Percentiles rank a stretch among this genome's conserved stretches.
Evolutionary conservation across 106 monocot genomes (phyloP).

Genomic region (Dioscorea alata): DNA sequence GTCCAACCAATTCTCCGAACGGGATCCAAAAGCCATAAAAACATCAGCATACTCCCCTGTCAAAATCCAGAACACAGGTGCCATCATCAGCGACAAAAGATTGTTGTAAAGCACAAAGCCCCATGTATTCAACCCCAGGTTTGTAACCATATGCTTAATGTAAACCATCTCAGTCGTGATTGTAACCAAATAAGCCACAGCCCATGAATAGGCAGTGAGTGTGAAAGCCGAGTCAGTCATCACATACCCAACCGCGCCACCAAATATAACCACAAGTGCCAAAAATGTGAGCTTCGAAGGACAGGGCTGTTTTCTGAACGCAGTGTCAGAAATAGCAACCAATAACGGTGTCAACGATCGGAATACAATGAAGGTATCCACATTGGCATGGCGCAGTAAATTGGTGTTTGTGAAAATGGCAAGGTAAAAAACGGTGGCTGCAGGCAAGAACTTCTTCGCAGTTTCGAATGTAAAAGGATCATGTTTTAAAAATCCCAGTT

Average conservation of each 20-base stretch:
- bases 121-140: conserved; percentile 82
- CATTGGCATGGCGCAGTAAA: conserved; percentile 83
- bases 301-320: conserved; percentile 76
- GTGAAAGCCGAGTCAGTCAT: conserved; percentile 71
- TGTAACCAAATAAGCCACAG: conserved; percentile 70
- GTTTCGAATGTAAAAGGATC: conserved; percentile 63
- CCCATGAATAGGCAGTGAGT: conserved; percentile 86
- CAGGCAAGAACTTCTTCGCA: conserved; percentile 80
- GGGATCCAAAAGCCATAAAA: conserved; percentile 28
- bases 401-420: conserved; percentile 97
- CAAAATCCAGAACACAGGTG: conserved; percentile 71
- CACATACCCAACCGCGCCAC: conserved; percentile 80
- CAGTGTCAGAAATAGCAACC: conserved; percentile 77
- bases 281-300: conserved; percentile 80
- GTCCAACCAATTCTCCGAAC: conserved; percentile 30
- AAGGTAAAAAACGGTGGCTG: conserved; percentile 78
- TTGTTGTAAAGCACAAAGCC: conserved; percentile 92
- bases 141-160: conserved; percentile 88
- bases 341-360: conserved; percentile 74
- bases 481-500: conserved; percentile 58
- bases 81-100: conserved; percentile 68
- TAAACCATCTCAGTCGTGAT: conserved; percentile 96
- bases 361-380: conserved; percentile 92
- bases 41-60: conserved; percentile 78
- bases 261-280: conserved; percentile 65